These are phyloP conservation scores for Paramyrothecium sp. DNA, from an alignment of 2,329 filamentous ascomycete species.

Conservation along the genomic window DNA sequence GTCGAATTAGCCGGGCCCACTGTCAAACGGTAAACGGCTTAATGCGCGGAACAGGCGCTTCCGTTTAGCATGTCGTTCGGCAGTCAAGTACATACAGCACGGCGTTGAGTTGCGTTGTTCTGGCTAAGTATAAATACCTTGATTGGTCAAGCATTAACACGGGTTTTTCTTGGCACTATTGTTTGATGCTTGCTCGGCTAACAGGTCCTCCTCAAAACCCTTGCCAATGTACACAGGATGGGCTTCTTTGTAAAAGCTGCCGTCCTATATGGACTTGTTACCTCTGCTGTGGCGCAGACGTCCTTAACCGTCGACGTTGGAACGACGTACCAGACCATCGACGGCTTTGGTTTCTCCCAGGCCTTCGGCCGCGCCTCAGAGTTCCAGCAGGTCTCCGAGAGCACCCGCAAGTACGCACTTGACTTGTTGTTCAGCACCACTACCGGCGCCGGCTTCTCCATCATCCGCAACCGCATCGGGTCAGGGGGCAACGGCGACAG, in stretches of 20 bases:
- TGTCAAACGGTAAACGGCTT: no score
- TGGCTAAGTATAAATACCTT: no score
- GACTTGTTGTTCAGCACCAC: constrained; percentile 44
- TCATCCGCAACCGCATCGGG: constrained; percentile 49
- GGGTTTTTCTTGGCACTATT: no score
- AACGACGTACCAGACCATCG: constrained; percentile 29
- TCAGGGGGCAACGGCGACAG: constrained; percentile 28
- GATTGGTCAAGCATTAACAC: no score
- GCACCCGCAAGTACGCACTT: constrained; percentile 33
- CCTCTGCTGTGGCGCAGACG: not conserved
- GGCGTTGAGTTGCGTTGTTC: no score
- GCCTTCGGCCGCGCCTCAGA: constrained; percentile 43
- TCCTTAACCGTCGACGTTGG: not conserved
- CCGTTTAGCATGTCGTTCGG: no score
- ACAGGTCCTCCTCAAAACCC: no score
- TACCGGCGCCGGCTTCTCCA: constrained; percentile 46
- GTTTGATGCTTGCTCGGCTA: no score
- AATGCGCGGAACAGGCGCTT: no score
- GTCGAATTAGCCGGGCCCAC: no score
- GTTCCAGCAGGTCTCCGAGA: constrained; percentile 30
- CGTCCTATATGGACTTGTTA: not conserved
- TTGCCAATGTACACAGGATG: not conserved
- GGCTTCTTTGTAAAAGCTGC: not conserved
- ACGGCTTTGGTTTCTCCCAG: constrained; percentile 48
- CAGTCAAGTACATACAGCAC: no score